These are phyloP conservation scores for Ophiostoma perfectum DNA, from an alignment of 2,329 filamentous ascomycete genomes.

Conservation along the genomic window DNA sequence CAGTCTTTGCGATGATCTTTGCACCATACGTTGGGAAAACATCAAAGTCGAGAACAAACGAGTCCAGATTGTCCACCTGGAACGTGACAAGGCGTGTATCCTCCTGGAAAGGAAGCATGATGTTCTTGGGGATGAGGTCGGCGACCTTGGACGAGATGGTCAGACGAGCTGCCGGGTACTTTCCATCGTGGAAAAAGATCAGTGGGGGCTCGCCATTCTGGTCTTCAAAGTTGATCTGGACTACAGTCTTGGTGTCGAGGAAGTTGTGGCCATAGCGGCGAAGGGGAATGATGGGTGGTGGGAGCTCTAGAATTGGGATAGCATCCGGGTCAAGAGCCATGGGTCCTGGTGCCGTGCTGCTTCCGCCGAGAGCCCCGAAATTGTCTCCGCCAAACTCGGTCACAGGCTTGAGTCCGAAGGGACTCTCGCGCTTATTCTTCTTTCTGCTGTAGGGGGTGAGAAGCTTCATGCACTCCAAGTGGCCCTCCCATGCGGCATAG, in stretches of 20 bases:
- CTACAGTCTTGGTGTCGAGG: slow-evolving; percentile 92
- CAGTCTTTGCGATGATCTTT: slow-evolving; percentile 93
- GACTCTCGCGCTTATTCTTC: slow-evolving; percentile 35
- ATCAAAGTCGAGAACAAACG: slow-evolving; percentile 93
- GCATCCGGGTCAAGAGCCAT: slow-evolving; percentile 75
- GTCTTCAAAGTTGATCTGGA: slow-evolving; percentile 86
- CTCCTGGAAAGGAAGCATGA: slow-evolving; percentile 92
- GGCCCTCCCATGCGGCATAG: slow-evolving; percentile 97
- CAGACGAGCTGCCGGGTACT: slow-evolving; percentile 88
- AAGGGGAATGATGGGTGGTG: slow-evolving; percentile 91
- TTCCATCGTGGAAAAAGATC: slow-evolving; percentile 93
- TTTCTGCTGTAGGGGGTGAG: slow-evolving; percentile 57
- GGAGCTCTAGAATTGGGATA: slow-evolving; percentile 85
- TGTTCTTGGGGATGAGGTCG: slow-evolving; percentile 92
- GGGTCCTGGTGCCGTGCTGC: slow-evolving; percentile 49
- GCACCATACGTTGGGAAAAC: slow-evolving; percentile 96
- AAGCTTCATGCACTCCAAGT: slow-evolving; percentile 88
- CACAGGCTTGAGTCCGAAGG: slow-evolving; percentile 38
- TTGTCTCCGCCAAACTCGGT: neutral
- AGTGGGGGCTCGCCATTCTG: slow-evolving; percentile 69
- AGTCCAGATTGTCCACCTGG: slow-evolving; percentile 88
- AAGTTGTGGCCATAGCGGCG: slow-evolving; percentile 97
- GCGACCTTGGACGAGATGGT: slow-evolving; percentile 96
- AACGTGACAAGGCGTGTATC: slow-evolving; percentile 91
- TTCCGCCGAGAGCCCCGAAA: slow-evolving; percentile 25